Evolutionary conservation across 176 grass and related monocot species (phyloP), one percentile per base, ranked within the genome.

Genomic region (Stipa capillata): DNA sequence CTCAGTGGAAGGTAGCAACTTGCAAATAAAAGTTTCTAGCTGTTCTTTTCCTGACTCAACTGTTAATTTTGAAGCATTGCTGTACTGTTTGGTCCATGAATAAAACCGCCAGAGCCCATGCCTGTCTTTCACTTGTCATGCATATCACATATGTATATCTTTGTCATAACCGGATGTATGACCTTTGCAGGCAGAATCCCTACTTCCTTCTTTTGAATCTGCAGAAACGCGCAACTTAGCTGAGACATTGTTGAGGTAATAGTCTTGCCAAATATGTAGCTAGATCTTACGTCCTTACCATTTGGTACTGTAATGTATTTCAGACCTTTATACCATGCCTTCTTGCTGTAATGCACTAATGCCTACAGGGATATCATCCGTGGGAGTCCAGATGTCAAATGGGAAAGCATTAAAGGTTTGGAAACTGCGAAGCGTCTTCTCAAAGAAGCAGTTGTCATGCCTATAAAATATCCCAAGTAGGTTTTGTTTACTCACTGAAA

Each of bases 401-500:
- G 94, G 94, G 94, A 94, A 85, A 94, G 92, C 83, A 97, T 94
- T 69, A 97, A 94, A 84, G 94, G 94, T 49, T 84, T 97, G 83
- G 94, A 92, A 64, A 92, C 81, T 85, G 91, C 89, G 17, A 97
- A 97, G 80, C 72, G 89, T 4, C 91, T 94, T 72, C 88, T 97
- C 24, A 97, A 97, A 85, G 94, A 94, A 86, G 94, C 91, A 75
- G 94, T 97, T 77, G 94, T 97, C 58, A 94, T 97, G 91, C 91
- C 91, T 45, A 94, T 97, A 69, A 97, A 97, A 83, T 97, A 97
- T 80, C 94, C 94, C 31, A 97, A 94, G 94, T 97, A 92, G 47
- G 89, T 34, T n/a, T 86, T 74, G 5, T 45, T 20, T 84, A n/a
- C 81, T 84, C 68, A 20, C 36, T 69, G 33, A 68, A 69, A 79